A percentile compares a stretch with the other conserved stretches of the same genome.
These are phyloP conservation scores for Sarocladium brachiariae DNA, from an alignment of 2,329 filamentous ascomycete species.

Conservation along the genomic window DNA sequence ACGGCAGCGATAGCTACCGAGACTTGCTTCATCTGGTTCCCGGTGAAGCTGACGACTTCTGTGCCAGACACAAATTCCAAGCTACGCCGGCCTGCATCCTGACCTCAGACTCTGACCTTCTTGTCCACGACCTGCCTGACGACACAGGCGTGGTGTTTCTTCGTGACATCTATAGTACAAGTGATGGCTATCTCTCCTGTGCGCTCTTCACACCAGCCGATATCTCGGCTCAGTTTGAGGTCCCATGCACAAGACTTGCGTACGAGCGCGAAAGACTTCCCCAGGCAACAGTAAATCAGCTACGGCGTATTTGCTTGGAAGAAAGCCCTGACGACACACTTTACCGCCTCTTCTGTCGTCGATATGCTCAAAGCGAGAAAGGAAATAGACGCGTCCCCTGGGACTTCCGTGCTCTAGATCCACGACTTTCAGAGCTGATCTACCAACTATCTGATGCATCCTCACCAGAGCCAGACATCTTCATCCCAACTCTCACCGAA, in stretches of 20 bases:
- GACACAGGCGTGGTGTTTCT: slow-evolving; percentile 61
- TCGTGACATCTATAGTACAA: slow-evolving; percentile 46
- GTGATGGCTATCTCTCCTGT: slow-evolving; percentile 18
- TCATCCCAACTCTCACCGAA: slow-evolving; percentile 58
- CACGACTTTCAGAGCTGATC: slow-evolving; percentile 31
- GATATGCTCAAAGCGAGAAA: background rate
- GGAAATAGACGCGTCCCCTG: background rate
- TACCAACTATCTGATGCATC: slow-evolving; percentile 23
- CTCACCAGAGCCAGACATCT: slow-evolving; percentile 36
- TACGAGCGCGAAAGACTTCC: slow-evolving; percentile 26
- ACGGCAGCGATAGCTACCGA: slow-evolving; percentile 33
- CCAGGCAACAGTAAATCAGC: slow-evolving; percentile 22
- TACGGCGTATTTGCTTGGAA: slow-evolving; percentile 21
- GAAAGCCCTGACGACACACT: background rate
- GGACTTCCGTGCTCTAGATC: slow-evolving; percentile 22
- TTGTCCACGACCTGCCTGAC: slow-evolving; percentile 64
- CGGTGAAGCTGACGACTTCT: slow-evolving; percentile 80
- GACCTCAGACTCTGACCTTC: slow-evolving; percentile 81
- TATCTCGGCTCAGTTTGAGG: slow-evolving; percentile 35
- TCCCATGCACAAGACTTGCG: slow-evolving; percentile 27
- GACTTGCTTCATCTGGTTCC: slow-evolving; percentile 55
- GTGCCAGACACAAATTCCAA: slow-evolving; percentile 55
- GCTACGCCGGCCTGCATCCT: slow-evolving; percentile 51
- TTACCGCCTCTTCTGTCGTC: slow-evolving; percentile 5
- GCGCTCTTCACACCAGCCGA: slow-evolving; percentile 24